Conservation (phyloP, 768 basidiomycete genomes). For the Lactarius akahatsu region DNA sequence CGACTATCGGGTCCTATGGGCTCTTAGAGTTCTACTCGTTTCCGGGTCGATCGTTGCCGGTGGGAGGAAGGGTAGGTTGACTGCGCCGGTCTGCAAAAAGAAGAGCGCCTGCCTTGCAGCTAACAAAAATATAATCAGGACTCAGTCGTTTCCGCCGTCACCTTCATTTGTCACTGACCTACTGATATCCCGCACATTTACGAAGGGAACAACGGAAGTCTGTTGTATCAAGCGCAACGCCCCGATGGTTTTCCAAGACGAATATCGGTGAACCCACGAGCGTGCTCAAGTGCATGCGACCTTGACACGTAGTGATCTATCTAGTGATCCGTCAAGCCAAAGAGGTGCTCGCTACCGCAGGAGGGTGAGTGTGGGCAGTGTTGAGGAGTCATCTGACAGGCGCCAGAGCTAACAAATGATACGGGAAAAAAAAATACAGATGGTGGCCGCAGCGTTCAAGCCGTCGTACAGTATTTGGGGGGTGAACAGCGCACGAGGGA, state of each 20-base stretch:
- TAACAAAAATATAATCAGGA: background rate
- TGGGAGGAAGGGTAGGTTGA: background rate
- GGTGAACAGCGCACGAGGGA: background rate
- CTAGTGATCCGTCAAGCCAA: background rate
- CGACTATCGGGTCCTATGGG: background rate
- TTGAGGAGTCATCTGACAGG: background rate
- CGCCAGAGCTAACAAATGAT: background rate
- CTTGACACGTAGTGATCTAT: background rate
- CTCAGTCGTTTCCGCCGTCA: background rate
- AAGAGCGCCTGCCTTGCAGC: too few relatives aligned
- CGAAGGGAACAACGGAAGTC: background rate
- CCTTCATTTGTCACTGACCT: background rate
- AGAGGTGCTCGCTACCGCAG: background rate
- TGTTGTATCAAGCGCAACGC: background rate
- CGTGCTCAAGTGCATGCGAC: background rate
- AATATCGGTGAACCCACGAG: background rate
- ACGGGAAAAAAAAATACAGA: background rate
- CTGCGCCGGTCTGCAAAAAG: background rate
- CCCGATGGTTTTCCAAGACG: background rate
- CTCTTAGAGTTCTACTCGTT: background rate
- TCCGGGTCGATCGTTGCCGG: background rate
- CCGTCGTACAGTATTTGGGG: background rate
- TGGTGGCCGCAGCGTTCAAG: background rate
- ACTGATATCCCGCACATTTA: background rate
- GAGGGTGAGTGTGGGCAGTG: background rate